phyloP scores from a whole-genome alignment of 257 asterid genomes.

The Plantago elongata region DNA sequence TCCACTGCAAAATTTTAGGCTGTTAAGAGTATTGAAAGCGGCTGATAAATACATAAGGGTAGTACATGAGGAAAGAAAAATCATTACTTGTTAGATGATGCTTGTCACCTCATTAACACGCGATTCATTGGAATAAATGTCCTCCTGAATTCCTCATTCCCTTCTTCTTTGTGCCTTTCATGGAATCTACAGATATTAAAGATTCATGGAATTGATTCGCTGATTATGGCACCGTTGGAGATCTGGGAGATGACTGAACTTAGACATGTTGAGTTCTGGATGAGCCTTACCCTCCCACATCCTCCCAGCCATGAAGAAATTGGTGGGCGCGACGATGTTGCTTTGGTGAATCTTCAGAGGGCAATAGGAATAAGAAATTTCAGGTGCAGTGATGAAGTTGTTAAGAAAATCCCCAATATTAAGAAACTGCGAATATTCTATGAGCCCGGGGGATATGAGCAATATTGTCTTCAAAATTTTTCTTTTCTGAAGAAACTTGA shows the following conservation, averaged over 20 bases:
- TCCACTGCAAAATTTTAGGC: not conserved
- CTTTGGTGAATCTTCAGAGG: slow-evolving; percentile 1
- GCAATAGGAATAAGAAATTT: not conserved
- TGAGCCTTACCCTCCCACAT: not conserved
- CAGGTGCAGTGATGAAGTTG: not conserved
- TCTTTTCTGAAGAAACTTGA: slow-evolving; percentile 7
- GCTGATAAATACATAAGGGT: not conserved
- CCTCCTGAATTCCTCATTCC: not conserved
- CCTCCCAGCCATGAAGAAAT: not conserved
- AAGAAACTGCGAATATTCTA: not conserved
- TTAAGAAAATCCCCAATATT: slow-evolving; percentile 4
- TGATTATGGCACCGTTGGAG: no score
- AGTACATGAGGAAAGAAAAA: not conserved
- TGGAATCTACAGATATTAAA: slow-evolving; percentile 17
- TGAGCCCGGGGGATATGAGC: not conserved
- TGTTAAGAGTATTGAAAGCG: slow-evolving; percentile 9
- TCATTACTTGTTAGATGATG: not conserved
- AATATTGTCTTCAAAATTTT: slow-evolving; percentile 15
- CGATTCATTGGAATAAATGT: not conserved
- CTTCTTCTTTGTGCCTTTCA: not conserved
- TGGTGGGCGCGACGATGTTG: slow-evolving; percentile 20
- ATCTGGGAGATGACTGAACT: no score
- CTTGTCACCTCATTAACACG: not conserved
- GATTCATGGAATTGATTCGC: not conserved
- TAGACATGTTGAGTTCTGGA: no score